Conservation (phyloP, 2,329 filamentous ascomycete species). For the Ciborinia camelliae region DNA sequence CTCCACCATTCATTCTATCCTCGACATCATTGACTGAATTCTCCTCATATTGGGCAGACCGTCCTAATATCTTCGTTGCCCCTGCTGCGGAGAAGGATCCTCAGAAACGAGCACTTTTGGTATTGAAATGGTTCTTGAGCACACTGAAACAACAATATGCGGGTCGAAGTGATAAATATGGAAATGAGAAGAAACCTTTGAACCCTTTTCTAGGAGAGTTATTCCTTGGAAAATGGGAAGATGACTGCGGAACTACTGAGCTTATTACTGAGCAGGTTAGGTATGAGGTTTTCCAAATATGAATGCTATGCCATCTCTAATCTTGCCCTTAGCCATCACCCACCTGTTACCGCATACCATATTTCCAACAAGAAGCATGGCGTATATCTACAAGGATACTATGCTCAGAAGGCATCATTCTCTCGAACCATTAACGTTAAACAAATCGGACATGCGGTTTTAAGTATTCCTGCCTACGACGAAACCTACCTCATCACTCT, state of each 20-base stretch:
- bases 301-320: conserved; percentile 15
- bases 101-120: conserved; percentile 76
- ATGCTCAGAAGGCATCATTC: conserved; percentile 94
- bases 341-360: conserved; percentile 89
- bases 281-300: conserved; percentile 39
- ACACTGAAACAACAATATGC: conserved; percentile 85
- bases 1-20: conserved; percentile 78
- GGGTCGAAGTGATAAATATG: conserved; percentile 70
- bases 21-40: conserved; percentile 76
- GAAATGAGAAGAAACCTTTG: conserved; percentile 95
- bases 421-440: conserved; percentile 91
- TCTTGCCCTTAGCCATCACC: conserved; percentile 65
- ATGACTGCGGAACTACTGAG: conserved; percentile 75
- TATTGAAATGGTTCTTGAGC: conserved; percentile 95
- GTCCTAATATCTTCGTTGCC: conserved; percentile 74
- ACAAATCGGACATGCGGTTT: conserved; percentile 84
- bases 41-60: conserved; percentile 79
- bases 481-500: conserved; percentile 83
- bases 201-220: conserved; percentile 96
- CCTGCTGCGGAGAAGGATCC: conserved; percentile 76
- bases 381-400: conserved; percentile 80
- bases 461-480: conserved; percentile 61
- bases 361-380: conserved; percentile 85
- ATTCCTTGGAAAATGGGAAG: conserved; percentile 87
- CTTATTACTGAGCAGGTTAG: conserved; percentile 93